These are phyloP conservation scores for Emericellopsis terricola DNA, from an alignment of 495 filamentous ascomycete genomes.

Conservation along the genomic window DNA sequence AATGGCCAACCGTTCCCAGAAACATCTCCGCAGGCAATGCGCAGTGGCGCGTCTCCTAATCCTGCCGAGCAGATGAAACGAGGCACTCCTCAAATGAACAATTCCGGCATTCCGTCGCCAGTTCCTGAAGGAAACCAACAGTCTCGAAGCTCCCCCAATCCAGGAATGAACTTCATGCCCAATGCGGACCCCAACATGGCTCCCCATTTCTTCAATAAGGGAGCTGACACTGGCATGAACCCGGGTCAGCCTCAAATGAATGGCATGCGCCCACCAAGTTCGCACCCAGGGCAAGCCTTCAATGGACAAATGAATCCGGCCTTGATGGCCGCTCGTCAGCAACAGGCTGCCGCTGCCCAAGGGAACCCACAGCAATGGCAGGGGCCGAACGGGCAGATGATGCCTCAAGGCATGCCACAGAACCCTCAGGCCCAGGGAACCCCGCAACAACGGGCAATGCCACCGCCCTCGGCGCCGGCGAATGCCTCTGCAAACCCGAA, in stretches of 20 bases:
- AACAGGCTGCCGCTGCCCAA: conserved; percentile 15
- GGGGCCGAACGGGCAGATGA: conserved; percentile 45
- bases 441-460: conserved; percentile 68
- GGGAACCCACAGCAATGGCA: conserved; percentile 32
- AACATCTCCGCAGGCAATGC: conserved; percentile 65
- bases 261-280: conserved; percentile 74
- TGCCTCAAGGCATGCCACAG: conserved; percentile 38
- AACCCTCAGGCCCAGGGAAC: conserved; percentile 47
- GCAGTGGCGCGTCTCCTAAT: conserved; percentile 74
- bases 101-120: conserved; percentile 62
- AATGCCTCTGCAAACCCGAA: conserved; percentile 34
- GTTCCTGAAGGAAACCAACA: conserved; percentile 53
- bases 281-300: conserved; percentile 51
- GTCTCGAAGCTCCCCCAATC: conserved; percentile 64
- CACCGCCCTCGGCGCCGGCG: conserved; percentile 70
- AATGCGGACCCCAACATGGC: conserved; percentile 53
- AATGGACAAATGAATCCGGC: conserved; percentile 47
- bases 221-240: conserved; percentile 37
- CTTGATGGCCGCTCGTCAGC: conserved; percentile 18
- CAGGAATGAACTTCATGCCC: conserved; percentile 51
- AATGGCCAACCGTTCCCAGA: conserved; percentile 40
- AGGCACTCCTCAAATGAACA: conserved; percentile 73
- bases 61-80: conserved; percentile 81
- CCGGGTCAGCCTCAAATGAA: conserved; percentile 29
- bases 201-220: conserved; percentile 32